phyloP scores from a whole-genome alignment of 1,139 yeast genomes.

The Nakaseomyces uthaithaninus region DNA sequence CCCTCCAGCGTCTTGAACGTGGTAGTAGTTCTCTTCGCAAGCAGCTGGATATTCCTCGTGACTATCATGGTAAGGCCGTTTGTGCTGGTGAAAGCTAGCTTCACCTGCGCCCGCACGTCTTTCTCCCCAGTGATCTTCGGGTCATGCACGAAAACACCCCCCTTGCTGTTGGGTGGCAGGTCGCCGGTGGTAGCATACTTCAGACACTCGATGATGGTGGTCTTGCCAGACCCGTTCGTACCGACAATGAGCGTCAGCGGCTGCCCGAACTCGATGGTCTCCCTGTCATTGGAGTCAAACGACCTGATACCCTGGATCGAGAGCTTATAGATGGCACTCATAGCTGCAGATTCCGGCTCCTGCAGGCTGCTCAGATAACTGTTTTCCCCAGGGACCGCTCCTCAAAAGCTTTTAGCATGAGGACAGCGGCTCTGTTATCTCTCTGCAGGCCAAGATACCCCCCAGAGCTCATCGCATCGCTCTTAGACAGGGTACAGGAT shows the following conservation, averaged over 20 bases:
- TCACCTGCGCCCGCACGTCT: constrained; percentile 82
- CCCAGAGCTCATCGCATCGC: no score
- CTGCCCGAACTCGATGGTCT: constrained; percentile 79
- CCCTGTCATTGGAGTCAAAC: constrained; percentile 73
- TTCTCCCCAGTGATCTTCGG: constrained; percentile 74
- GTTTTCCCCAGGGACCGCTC: no score
- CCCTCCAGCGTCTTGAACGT: constrained; percentile 91
- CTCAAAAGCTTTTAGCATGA: no score
- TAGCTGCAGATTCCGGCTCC: constrained; percentile 19
- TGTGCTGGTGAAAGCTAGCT: constrained; percentile 71
- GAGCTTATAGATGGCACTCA: constrained; percentile 68
- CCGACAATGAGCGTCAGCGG: constrained; percentile 95
- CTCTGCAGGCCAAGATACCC: no score
- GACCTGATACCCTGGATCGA: constrained; percentile 88
- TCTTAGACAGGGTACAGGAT: no score
- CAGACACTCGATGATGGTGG: constrained; percentile 90
- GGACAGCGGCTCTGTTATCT: no score
- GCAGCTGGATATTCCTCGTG: constrained; percentile 73
- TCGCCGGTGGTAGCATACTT: constrained; percentile 94
- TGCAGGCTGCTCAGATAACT: no score
- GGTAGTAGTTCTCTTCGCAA: constrained; percentile 50
- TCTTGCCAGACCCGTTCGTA: constrained; percentile 96
- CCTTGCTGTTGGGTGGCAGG: constrained; percentile 90
- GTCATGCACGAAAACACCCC: constrained; percentile 94
- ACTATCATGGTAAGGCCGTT: constrained; percentile 74